Base-by-base conservation (phyloP, 1,284 basidiomycete genomes). In the Mycena sp. region DNA sequence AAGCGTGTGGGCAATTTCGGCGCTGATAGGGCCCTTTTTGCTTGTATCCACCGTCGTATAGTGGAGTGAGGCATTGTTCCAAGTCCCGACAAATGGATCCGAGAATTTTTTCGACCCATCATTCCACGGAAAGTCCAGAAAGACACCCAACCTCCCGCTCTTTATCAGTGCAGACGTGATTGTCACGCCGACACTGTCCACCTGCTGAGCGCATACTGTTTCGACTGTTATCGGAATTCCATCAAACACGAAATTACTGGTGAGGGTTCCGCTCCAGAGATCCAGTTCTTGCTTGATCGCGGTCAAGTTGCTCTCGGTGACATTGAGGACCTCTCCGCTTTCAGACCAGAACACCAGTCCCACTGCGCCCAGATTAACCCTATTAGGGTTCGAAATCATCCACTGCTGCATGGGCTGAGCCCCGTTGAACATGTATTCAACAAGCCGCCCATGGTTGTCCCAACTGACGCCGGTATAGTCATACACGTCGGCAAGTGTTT, bases 111-210 rank as follows among this genome's bases (percentile, higher is more conserved):
- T 28, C 2, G 54, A 61, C 53, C 86, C 87, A 65, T 87, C 86
- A 70, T 83, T 84, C 85, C 85, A 88, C 9, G 86, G 86, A 69
- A 85, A 87, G 70, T 88, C 86, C n/a, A 88, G 65, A 72, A 86
- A 87, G 0, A 87, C 21, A 0, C 81, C 84, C 6, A 87, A 71
- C 46, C 73, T 73, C 6, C 80, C 78, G n/a, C 70, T 62, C 25
- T 67, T 19, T 7, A 88, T 41, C 17, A 86, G 75, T 1, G 74
- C 19, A 14, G 85, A 87, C 1, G 70, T 50, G 49, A 87, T 67
- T 11, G 65, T 71, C 26, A 87, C 70, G 2, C 72, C 82, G 26
- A 87, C 67, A 1, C 76, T 74, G 67, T 82, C 81, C 19, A 70
- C 73, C 19, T 70, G 72, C 63, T 83, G 80, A 6, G 78, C 78